phyloP scores from a whole-genome alignment of 2,329 filamentous ascomycete genomes.

The Aureobasidium lini region DNA sequence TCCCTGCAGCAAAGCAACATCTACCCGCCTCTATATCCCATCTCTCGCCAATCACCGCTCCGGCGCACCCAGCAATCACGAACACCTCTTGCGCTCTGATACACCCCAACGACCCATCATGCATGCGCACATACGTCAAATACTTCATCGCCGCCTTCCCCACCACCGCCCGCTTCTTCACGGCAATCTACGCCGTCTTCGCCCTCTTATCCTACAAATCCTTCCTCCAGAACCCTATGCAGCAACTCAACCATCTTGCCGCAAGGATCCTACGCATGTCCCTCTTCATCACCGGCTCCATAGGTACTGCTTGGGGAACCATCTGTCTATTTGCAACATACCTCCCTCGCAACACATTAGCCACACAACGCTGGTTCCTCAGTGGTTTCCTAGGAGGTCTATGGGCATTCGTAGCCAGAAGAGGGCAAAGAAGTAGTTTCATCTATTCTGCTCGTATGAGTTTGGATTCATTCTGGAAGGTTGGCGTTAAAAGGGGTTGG shows the following conservation, averaged over 20 bases:
- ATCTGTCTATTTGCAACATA: slow-evolving; percentile 82
- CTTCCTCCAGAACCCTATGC: slow-evolving; percentile 62
- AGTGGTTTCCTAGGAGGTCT: slow-evolving; percentile 78
- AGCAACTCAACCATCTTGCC: slow-evolving; percentile 58
- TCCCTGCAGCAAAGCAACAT: slow-evolving; percentile 52
- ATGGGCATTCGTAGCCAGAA: slow-evolving; percentile 72
- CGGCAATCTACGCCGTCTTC: slow-evolving; percentile 64
- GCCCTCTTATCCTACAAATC: slow-evolving; percentile 60
- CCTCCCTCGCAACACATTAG: slow-evolving; percentile 65
- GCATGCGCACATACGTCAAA: slow-evolving; percentile 75
- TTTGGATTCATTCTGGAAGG: slow-evolving; percentile 82
- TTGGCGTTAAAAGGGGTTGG: slow-evolving; percentile 82
- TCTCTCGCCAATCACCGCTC: slow-evolving; percentile 70
- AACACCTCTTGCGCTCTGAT: slow-evolving; percentile 83
- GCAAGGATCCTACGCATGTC: slow-evolving; percentile 65
- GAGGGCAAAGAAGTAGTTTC: slow-evolving; percentile 60
- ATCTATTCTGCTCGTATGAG: slow-evolving; percentile 72
- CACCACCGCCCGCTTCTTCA: slow-evolving; percentile 66
- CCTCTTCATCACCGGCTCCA: slow-evolving; percentile 71
- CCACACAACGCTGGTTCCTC: slow-evolving; percentile 82
- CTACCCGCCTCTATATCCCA: slow-evolving; percentile 59
- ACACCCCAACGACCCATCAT: slow-evolving; percentile 82
- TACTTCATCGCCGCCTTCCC: slow-evolving; percentile 84
- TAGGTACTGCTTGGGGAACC: slow-evolving; percentile 79
- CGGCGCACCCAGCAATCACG: slow-evolving; percentile 79